Evolutionary conservation across 129 eudicot species (phyloP).

Genomic region (Flaveria linearis): DNA sequence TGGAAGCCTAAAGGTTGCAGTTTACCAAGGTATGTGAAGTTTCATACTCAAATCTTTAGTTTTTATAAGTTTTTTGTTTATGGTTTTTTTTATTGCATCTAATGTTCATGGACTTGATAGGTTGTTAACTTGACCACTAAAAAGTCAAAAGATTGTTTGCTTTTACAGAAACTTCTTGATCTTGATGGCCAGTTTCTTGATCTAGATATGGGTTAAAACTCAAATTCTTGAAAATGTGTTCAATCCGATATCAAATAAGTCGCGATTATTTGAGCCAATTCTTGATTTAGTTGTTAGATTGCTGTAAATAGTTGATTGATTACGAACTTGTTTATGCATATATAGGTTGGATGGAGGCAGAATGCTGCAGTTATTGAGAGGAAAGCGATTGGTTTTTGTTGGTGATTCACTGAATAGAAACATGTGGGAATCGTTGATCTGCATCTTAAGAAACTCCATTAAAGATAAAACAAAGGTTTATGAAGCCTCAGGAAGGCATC

Average conservation of each 20-base stretch:
- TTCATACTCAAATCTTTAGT: background rate
- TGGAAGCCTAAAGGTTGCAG: conserved; percentile 87
- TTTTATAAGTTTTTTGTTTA: background rate
- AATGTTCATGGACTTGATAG: too few species aligned
- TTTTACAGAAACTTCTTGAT: too few species aligned
- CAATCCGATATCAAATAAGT: too few species aligned
- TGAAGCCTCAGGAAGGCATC: conserved; percentile 70
- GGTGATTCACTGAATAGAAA: conserved; percentile 91
- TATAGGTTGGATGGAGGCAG: conserved; percentile 54
- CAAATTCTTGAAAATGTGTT: background rate
- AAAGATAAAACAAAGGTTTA: conserved; percentile 66
- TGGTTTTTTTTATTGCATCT: background rate
- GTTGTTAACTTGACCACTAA: too few species aligned
- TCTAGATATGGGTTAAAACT: background rate
- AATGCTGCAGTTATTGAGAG: conserved; percentile 71
- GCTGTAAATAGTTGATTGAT: background rate
- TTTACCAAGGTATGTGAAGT: conserved; percentile 57
- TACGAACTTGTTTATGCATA: conserved; percentile 1
- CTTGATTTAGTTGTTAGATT: background rate
- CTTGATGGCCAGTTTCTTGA: background rate
- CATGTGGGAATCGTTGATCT: conserved; percentile 93
- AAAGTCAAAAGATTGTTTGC: too few species aligned
- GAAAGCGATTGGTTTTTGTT: conserved; percentile 74
- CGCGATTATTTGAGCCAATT: background rate
- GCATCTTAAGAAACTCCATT: conserved; percentile 67